Conservation (phyloP, 129 eudicot genomes). For the Lonicera japonica region DNA sequence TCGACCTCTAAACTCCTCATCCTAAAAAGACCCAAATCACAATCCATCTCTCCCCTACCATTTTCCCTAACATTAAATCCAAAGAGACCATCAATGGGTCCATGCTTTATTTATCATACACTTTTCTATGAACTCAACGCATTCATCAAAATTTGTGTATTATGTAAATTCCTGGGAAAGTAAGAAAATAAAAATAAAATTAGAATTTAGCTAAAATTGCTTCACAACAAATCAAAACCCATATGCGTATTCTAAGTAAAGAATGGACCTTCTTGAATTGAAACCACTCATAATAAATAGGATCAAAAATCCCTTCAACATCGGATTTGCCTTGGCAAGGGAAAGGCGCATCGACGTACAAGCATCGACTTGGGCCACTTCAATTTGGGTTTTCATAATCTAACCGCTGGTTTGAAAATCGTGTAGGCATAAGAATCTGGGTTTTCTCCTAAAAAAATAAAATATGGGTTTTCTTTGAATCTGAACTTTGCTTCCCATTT, state of each 20-base stretch:
- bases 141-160: constrained; percentile 68
- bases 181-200: background rate
- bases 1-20: too few relatives aligned
- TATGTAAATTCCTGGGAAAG: constrained; percentile 60
- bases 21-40: too few relatives aligned
- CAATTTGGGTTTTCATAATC: constrained; percentile 56
- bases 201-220: background rate
- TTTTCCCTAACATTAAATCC: too few relatives aligned
- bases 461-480: constrained; percentile 38
- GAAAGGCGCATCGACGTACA: constrained; percentile 68
- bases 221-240: background rate
- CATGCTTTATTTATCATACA: constrained; percentile 72
- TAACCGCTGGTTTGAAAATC: constrained; percentile 89
- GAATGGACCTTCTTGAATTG: constrained; percentile 67
- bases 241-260: background rate
- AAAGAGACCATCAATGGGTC: constrained; percentile 83
- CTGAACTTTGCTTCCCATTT: constrained; percentile 33
- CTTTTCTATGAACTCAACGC: constrained; percentile 64
- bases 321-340: constrained; percentile 78
- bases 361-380: constrained; percentile 83
- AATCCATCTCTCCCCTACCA: too few relatives aligned
- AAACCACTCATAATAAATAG: constrained; percentile 94
- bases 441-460: too few relatives aligned
- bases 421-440: constrained; percentile 78
- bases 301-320: constrained; percentile 91